phyloP scores from a whole-genome alignment of 208 protist species.

The Angomonas deanei region DNA sequence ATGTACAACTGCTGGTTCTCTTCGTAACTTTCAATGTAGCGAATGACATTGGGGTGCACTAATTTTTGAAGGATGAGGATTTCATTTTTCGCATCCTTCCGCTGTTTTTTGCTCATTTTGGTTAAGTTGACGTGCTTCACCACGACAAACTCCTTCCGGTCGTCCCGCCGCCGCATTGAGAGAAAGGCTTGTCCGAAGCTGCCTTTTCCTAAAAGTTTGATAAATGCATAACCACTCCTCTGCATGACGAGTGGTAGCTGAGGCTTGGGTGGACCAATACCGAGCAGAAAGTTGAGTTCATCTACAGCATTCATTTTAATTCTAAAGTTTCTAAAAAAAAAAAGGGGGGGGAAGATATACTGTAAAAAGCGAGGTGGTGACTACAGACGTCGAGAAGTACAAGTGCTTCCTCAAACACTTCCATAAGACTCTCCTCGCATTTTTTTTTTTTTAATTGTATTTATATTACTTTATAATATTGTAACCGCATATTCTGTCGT shows the following conservation, averaged over 20 bases:
- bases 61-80: constrained; percentile 79
- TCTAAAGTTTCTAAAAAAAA: constrained; percentile 7
- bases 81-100: constrained; percentile 77
- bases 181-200: constrained; percentile 82
- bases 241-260: constrained; percentile 65
- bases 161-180: constrained; percentile 26
- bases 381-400: too few relatives aligned
- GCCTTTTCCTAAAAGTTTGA: constrained; percentile 80
- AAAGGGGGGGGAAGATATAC: neutral
- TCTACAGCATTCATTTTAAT: constrained; percentile 72
- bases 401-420: too few relatives aligned
- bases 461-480: too few relatives aligned
- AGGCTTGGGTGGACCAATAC: constrained; percentile 69
- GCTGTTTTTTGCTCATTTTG: constrained; percentile 62
- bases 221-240: constrained; percentile 51
- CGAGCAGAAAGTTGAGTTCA: constrained; percentile 82
- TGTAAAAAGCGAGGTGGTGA: too few relatives aligned
- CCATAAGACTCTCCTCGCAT: too few relatives aligned
- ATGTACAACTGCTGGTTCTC: constrained; percentile 82
- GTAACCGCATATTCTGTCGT: too few relatives aligned
- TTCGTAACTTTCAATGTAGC: constrained; percentile 80
- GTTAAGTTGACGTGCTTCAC: constrained; percentile 84
- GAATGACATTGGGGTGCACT: constrained; percentile 85
- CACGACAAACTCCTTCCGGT: constrained; percentile 19
- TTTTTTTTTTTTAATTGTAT: too few relatives aligned